Evolutionary conservation across 2,329 filamentous ascomycete species (phyloP).

Genomic region (Pestalotiopsis sp.): DNA sequence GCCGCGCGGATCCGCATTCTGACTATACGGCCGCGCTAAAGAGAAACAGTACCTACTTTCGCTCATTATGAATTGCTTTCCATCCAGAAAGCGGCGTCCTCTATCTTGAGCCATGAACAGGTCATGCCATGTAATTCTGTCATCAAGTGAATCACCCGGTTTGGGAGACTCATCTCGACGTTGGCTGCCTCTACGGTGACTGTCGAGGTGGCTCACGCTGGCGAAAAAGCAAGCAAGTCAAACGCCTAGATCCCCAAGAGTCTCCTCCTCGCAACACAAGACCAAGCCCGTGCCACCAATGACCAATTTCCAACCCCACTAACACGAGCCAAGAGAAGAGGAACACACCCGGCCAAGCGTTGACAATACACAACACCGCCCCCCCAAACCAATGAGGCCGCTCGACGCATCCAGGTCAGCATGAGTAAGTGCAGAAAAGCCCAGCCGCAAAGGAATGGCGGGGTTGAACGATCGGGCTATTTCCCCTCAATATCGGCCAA

Average conservation of each 20-base stretch:
- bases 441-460: conserved; percentile 7
- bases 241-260: neutral
- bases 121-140: neutral
- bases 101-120: neutral
- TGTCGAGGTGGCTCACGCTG: neutral
- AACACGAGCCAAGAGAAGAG: neutral
- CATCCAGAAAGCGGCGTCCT: neutral
- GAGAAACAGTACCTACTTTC: neutral
- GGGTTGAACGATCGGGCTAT: neutral
- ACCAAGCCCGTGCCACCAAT: too few relatives aligned
- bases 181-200: neutral
- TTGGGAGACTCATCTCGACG: neutral
- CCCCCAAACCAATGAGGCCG: conserved; percentile 13
- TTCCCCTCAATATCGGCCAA: too few relatives aligned
- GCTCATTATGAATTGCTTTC: too few relatives aligned
- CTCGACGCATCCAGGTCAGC: neutral
- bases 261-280: too few relatives aligned
- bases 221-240: neutral
- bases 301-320: neutral
- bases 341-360: neutral
- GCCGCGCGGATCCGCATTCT: neutral
- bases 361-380: conserved; percentile 2
- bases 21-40: neutral
- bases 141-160: too few relatives aligned
- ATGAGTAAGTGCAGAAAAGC: conserved; percentile 8